A percentile compares a stretch with the other conserved stretches of the same genome.
phyloP scores from a whole-genome alignment of 805 yeast species.

The Saccharomycopsis amapae region DNA sequence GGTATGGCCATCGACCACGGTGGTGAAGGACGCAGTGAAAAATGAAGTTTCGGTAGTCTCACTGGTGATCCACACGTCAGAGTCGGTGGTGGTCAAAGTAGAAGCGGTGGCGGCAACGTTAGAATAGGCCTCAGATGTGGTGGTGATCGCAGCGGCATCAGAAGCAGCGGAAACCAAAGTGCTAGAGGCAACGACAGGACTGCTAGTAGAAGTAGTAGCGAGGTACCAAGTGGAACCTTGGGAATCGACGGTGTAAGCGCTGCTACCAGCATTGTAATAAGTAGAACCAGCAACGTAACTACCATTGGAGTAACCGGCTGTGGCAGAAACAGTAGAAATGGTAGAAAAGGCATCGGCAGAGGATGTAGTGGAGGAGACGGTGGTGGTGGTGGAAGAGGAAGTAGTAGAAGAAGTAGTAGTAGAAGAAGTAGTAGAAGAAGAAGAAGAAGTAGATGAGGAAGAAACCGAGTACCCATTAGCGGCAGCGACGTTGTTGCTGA shows the following conservation, averaged over 20 bases:
- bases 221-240: slow-evolving; percentile 5
- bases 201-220: not conserved
- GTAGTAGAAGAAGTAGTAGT: slow-evolving; percentile 6
- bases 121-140: slow-evolving; percentile 20
- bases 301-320: not conserved
- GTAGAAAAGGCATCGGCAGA: slow-evolving; percentile 25
- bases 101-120: slow-evolving; percentile 14
- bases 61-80: slow-evolving; percentile 20
- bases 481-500: too few relatives aligned
- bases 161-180: slow-evolving; percentile 23
- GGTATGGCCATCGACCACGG: slow-evolving; percentile 18
- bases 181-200: slow-evolving; percentile 1
- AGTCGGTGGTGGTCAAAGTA: slow-evolving; percentile 18
- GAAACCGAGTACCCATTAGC: too few relatives aligned
- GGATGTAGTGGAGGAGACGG: not conserved
- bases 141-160: slow-evolving; percentile 30
- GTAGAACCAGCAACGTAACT: slow-evolving; percentile 9
- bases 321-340: not conserved
- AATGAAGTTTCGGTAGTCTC: slow-evolving; percentile 11
- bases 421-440: slow-evolving; percentile 8
- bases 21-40: slow-evolving; percentile 15
- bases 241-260: slow-evolving; percentile 10
- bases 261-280: slow-evolving; percentile 7
- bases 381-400: slow-evolving; percentile 1
- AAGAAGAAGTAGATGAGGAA: too few relatives aligned